Percentiles rank a stretch among this genome's conserved stretches.
Conservation (phyloP, 495 filamentous ascomycete genomes). For the Endocarpon pusillum region DNA sequence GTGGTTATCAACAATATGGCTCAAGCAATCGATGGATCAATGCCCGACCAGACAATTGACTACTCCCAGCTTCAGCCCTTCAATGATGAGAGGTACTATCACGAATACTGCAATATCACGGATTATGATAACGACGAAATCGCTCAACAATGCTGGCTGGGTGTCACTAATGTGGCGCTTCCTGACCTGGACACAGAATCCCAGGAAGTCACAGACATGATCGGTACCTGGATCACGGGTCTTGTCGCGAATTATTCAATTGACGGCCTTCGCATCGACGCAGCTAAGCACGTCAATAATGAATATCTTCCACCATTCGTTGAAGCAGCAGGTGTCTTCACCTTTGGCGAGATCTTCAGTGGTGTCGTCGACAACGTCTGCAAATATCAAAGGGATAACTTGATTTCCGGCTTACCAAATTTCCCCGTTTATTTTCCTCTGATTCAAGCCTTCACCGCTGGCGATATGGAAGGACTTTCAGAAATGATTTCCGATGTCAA, state of each 20-base stretch:
- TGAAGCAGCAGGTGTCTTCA: conserved; percentile 43
- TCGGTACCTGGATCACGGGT: conserved; percentile 39
- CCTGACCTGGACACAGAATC: conserved; percentile 49
- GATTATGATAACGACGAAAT: conserved; percentile 34
- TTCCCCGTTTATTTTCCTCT: conserved; percentile 44
- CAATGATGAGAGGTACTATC: conserved; percentile 39
- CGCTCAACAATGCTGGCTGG: conserved; percentile 37
- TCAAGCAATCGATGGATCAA: conserved; percentile 25
- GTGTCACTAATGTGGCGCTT: conserved; percentile 36
- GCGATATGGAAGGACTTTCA: conserved; percentile 31
- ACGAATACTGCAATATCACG: conserved; percentile 38
- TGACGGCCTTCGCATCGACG: conserved; percentile 58
- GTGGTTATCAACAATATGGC: conserved; percentile 55
- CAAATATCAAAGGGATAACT: conserved; percentile 35
- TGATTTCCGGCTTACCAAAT: conserved; percentile 40
- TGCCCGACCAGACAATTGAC: conserved; percentile 23
- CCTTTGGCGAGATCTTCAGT: conserved; percentile 44
- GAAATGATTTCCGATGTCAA: conserved; percentile 28
- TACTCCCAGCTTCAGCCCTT: conserved; percentile 43
- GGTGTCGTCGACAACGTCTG: conserved; percentile 39
- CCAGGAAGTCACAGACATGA: conserved; percentile 30
- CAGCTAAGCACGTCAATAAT: conserved; percentile 46
- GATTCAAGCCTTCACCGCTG: conserved; percentile 32
- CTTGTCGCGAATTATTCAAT: conserved; percentile 47
- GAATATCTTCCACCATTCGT: conserved; percentile 43